Evolutionary conservation across 768 basidiomycete genomes (phyloP), one percentile per base, ranked within the genome.

Genomic region (Gyrodon lividus): DNA sequence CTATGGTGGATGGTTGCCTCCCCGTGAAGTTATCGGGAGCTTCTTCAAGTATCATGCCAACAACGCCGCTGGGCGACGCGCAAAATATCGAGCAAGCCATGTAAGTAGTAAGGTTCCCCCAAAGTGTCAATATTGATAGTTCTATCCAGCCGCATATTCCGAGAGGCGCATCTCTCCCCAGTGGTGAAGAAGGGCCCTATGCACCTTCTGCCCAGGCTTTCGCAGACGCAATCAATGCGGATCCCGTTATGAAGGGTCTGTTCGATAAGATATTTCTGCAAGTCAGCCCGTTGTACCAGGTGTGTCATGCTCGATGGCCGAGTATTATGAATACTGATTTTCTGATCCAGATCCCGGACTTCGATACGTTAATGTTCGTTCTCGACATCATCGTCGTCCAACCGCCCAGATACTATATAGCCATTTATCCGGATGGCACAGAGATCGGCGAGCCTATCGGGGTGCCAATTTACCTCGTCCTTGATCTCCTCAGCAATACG

Each of bases 401-500:
- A 40, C 39, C 39, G 19, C 39, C 39, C 14, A 7, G 19, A 5
- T 40, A 40, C 17, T 40, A 14, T 22, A 22, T 40, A 19, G 39
- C 39, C 19, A 40, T 19, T 40, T 40, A 40, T 40, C 39, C 39
- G 5, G 39, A 40, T 13, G 39, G 39, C 14, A 22, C 19, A 6
- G 39, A 14, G 19, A 59, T 63, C 20, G 59, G 56, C 20, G 56
- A 58, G 41, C 55, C 56, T 16, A 44, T 63, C 17, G 62, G 56
- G 16, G 54, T 55, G 4, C 62, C 62, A 0, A 26, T 63, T n/a
- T 52, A 35, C 16, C 54, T 58, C 22, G 10, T 56, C 31, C 31
- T 64, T 20, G 59, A 24, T 39, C 5, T 58, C 19, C 51, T 63
- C 43, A 43, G 62, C 45, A 63, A 63, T 50, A 64, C 62, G 19